Conservation (phyloP, 2,329 filamentous ascomycete species). For the Aspergillus luchuensis region DNA sequence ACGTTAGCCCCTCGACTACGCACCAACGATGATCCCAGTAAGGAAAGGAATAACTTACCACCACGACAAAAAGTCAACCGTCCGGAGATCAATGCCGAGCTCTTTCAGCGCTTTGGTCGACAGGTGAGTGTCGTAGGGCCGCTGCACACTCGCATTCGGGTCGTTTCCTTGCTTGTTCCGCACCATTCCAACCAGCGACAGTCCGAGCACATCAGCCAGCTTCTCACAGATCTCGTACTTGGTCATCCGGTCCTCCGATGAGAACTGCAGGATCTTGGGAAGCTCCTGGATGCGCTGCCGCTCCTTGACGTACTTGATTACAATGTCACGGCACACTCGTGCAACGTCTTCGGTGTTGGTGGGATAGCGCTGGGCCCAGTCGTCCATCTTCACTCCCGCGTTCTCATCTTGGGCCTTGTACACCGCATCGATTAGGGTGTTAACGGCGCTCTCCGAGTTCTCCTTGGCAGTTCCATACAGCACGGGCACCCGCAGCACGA, state of each 20-base stretch:
- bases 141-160: slow-evolving; percentile 68
- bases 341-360: slow-evolving; percentile 88
- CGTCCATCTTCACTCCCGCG: slow-evolving; percentile 73
- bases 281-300: slow-evolving; percentile 55
- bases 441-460: slow-evolving; percentile 76
- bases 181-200: slow-evolving; percentile 68
- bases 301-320: slow-evolving; percentile 64
- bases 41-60: slow-evolving; percentile 57
- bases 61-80: slow-evolving; percentile 76
- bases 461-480: slow-evolving; percentile 78
- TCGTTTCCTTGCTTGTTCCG: slow-evolving; percentile 70
- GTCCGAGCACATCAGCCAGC: slow-evolving; percentile 76
- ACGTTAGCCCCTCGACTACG: slow-evolving; percentile 12
- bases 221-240: slow-evolving; percentile 85
- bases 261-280: slow-evolving; percentile 77
- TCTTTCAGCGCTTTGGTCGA: slow-evolving; percentile 73
- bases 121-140: slow-evolving; percentile 86
- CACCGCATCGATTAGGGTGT: slow-evolving; percentile 74
- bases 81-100: slow-evolving; percentile 72
- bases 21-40: slow-evolving; percentile 15
- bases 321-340: slow-evolving; percentile 74
- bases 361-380: slow-evolving; percentile 81
- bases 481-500: slow-evolving; percentile 79
- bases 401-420: slow-evolving; percentile 69
- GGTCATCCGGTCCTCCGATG: slow-evolving; percentile 80